Conservation (phyloP, 2,329 filamentous ascomycete species). For the Teratosphaeria viscida region DNA sequence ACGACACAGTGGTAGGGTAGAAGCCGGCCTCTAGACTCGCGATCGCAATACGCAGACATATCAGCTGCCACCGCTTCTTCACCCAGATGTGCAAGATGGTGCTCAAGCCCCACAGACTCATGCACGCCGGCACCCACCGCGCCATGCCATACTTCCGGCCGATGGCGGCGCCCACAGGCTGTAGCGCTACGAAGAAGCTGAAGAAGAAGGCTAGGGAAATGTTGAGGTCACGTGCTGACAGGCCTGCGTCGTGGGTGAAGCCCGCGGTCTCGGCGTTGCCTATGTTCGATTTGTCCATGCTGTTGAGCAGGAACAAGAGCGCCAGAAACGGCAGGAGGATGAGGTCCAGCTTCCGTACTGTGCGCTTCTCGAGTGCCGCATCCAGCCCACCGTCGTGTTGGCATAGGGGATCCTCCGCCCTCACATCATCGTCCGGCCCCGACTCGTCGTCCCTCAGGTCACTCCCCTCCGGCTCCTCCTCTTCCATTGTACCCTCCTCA, state of each 20-base stretch:
- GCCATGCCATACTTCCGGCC: conserved; percentile 46
- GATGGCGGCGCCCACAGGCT: conserved; percentile 48
- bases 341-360: conserved; percentile 39
- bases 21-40: conserved; percentile 46
- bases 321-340: conserved; percentile 43
- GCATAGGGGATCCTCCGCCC: neutral
- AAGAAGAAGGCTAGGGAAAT: conserved; percentile 48
- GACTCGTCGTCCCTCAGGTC: neutral
- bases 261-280: conserved; percentile 49
- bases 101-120: conserved; percentile 44
- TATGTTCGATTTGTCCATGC: conserved; percentile 44
- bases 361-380: conserved; percentile 20
- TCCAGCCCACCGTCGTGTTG: neutral
- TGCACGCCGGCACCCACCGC: conserved; percentile 47
- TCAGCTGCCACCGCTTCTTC: conserved; percentile 37
- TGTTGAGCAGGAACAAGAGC: conserved; percentile 43
- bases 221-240: conserved; percentile 44
- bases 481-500: conserved; percentile 1
- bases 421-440: neutral
- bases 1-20: conserved; percentile 49
- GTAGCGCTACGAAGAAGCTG: conserved; percentile 47
- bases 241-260: conserved; percentile 46
- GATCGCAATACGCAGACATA: conserved; percentile 35
- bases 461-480: neutral
- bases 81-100: conserved; percentile 41